These are phyloP conservation scores for Diutina catenulata DNA, from an alignment of 1,139 yeast genomes.

Conservation along the genomic window DNA sequence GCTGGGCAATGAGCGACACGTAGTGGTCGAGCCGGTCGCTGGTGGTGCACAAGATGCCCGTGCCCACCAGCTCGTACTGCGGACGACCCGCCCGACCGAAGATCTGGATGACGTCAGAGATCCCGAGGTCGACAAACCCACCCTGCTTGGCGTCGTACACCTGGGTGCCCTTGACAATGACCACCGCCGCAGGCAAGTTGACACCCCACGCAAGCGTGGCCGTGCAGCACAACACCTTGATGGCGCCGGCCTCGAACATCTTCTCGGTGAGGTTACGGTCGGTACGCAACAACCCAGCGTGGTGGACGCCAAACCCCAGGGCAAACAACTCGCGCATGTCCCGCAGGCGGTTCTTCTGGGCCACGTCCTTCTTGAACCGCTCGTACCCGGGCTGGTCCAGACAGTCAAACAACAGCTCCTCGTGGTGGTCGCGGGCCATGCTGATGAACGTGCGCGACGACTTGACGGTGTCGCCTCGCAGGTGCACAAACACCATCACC, in stretches of 20 bases:
- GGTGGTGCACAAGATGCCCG: conserved; percentile 82
- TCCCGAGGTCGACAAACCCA: conserved; percentile 87
- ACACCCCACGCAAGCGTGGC: conserved; percentile 99
- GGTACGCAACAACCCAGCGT: conserved; percentile 91
- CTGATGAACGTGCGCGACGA: conserved; percentile 65
- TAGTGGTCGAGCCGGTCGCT: conserved; percentile 78
- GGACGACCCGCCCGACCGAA: conserved; percentile 99
- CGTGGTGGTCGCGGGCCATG: conserved; percentile 47
- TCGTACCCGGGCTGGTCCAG: conserved; percentile 51
- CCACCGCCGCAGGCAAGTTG: conserved; percentile 95
- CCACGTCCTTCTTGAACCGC: conserved; percentile 54
- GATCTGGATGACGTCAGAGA: conserved; percentile 93
- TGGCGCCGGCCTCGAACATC: conserved; percentile 76
- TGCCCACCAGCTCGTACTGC: conserved; percentile 85
- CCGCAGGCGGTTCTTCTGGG: conserved; percentile 57
- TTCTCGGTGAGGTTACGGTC: conserved; percentile 87
- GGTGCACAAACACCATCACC: conserved; percentile 95
- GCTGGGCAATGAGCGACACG: conserved; percentile 78
- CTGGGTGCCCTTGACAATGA: conserved; percentile 91
- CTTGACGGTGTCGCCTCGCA: conserved; percentile 84
- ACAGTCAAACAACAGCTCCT: conserved; percentile 41
- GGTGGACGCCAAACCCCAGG: conserved; percentile 86
- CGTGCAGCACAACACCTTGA: conserved; percentile 87
- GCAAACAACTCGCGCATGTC: conserved; percentile 76
- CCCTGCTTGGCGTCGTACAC: conserved; percentile 92